A percentile compares a stretch with the other conserved stretches of the same genome.
phyloP scores from a whole-genome alignment of 805 yeast genomes.

The Lipomyces spencermartinsiae region DNA sequence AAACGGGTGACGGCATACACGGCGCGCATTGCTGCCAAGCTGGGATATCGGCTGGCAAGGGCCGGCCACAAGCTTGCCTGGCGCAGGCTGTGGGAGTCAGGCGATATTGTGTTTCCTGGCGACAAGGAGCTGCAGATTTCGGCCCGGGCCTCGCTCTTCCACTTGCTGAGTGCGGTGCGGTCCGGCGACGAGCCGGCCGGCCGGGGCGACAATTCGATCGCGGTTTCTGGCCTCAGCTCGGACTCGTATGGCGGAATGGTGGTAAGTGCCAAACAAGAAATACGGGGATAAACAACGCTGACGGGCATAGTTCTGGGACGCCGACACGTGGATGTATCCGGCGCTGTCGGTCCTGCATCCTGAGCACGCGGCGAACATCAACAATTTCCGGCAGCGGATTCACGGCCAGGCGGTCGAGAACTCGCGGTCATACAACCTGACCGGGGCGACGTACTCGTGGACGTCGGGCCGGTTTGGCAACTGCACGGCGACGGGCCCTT shows the following conservation, averaged over 20 bases:
- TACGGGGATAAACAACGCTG: too few species aligned
- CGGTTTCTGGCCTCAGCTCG: constrained; percentile 75
- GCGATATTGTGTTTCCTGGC: constrained; percentile 62
- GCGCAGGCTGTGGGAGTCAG: constrained; percentile 55
- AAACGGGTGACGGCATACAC: constrained; percentile 39
- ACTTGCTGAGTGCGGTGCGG: constrained; percentile 73
- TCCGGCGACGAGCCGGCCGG: constrained; percentile 56
- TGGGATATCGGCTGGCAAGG: constrained; percentile 47
- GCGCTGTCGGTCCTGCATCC: constrained; percentile 75
- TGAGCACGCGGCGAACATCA: constrained; percentile 62
- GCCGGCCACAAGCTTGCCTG: constrained; percentile 60
- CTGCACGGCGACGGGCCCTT: constrained; percentile 86
- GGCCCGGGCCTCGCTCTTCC: constrained; percentile 73
- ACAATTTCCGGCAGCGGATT: constrained; percentile 64
- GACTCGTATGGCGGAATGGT: constrained; percentile 88
- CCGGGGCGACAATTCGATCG: constrained; percentile 58
- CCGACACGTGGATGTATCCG: constrained; percentile 83
- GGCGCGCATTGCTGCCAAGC: constrained; percentile 52
- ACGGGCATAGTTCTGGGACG: constrained; percentile 68
- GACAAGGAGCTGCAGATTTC: constrained; percentile 67
- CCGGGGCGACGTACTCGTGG: constrained; percentile 82
- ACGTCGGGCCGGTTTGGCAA: constrained; percentile 82
- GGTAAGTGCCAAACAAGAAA: constrained; percentile 22
- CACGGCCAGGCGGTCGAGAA: constrained; percentile 68
- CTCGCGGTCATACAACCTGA: constrained; percentile 56